Base-by-base conservation (phyloP, 495 filamentous ascomycete genomes). In the Platismatia glauca region DNA sequence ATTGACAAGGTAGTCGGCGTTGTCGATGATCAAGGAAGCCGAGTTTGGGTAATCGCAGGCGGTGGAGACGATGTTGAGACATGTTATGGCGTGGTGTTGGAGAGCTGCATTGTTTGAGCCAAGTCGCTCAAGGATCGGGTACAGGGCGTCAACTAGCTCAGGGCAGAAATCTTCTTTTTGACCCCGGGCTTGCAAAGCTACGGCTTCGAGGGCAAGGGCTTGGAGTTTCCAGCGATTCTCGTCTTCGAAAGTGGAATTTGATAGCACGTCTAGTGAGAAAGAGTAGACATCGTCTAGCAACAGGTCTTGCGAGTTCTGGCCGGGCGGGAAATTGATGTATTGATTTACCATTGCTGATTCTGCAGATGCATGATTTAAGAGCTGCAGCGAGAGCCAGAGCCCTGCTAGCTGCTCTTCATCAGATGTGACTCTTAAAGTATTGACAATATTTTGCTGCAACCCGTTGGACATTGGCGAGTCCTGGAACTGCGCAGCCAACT, bases 1-100 rank as follows among this genome's bases (percentile, higher is more conserved):
- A 70, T 97, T 97, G 55, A 96, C 86, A 74, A 99, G 86, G 71
- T 99, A 99, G 72, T 99, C 94, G 31, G 88, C 91, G 65, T 99
- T 99, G 37, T 90, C 86, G 55, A 97, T 81, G 53, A 99, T 85
- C 64, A 99, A 77, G 15, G 89, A 84, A 38, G 86, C 86, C 13
- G 91, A 84, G 67, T 80, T 85, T 0, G 68, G 44, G 68, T 97
- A 99, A 22, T 82, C 84, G 72, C 91, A 97, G 1, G 87, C 77
- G 11, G 72, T 69, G 12, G 94, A 86, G 35, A 97, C 77, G 16
- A 85, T 83, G 67, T 96, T 91, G 4, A 99, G 81, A 55, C 87
- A 89, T 6, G 84, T 83, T 67, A 97, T 90, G 24, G 91, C 88
- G 74, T 97, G 94, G 22, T 81, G 79, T 64, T 91, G 86, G 7